Conservation (phyloP, 83 land plant species). For the Diphasiastrum complanatum region DNA sequence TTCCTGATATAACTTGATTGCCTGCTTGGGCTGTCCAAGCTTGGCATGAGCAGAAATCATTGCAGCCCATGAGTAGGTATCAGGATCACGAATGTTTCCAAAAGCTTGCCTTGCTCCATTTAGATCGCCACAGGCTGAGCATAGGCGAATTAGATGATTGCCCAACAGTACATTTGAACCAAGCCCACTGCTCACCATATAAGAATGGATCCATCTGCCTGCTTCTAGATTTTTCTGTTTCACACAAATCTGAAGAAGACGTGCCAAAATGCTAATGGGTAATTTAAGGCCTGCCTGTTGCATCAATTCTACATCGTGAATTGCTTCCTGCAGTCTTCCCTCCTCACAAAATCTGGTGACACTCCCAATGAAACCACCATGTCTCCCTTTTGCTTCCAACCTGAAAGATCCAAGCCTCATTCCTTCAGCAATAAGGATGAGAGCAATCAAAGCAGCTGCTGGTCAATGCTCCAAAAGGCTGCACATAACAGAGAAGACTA, state of each 20-base stretch:
- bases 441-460: no score
- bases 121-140: slow-evolving; percentile 32
- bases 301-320: no score
- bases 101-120: slow-evolving; percentile 41
- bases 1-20: neutral
- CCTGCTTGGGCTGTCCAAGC: slow-evolving; percentile 12
- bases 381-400: no score
- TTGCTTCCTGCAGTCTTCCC: no score
- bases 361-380: no score
- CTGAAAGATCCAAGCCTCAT: no score
- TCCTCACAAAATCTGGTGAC: no score
- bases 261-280: no score
- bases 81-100: slow-evolving; percentile 19
- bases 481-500: no score
- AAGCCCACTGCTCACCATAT: slow-evolving; percentile 22
- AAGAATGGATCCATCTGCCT: neutral
- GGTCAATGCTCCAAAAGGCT: no score
- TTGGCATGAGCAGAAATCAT: slow-evolving; percentile 55
- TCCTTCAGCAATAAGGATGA: no score
- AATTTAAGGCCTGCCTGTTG: no score
- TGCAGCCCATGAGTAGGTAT: slow-evolving; percentile 57
- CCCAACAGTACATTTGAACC: slow-evolving; percentile 23
- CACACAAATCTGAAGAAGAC: slow-evolving; percentile 1
- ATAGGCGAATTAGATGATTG: slow-evolving; percentile 47
- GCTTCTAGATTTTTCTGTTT: neutral